Base-by-base conservation (phyloP, 345 rosid genomes). In the Eucalyptus fibrosa region DNA sequence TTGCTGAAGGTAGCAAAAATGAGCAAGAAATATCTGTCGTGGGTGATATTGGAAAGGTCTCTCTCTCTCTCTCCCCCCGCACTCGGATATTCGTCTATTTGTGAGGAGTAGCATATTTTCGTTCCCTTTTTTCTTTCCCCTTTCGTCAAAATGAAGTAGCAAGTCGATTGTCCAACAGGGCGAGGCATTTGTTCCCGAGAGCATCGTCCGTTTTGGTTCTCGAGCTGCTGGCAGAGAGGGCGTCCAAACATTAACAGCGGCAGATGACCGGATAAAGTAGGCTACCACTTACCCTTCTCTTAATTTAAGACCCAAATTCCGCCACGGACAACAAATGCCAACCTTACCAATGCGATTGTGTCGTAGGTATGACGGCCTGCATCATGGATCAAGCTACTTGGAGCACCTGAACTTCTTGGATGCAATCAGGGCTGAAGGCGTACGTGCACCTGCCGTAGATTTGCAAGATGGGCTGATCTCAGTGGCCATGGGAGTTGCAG, bases 401-500 rank as follows among this genome's bases (percentile, higher is more conserved):
- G 99, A 97, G 91, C 99, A 97, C 92, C 95, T 97, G 45, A 92
- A 90, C 91, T 97, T 97, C 92, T 92, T 95, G 92, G 92, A 93
- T 80, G 96, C 98, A 72, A 87, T 95, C 53, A 93, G 95, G 90
- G 94, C 93, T 23, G 89, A 92, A 90, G 96, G 92, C 5, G 91
- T 45, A 30, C 86, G 91, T 87, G 92, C 91, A 89, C 96, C 96
- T 7, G 95, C 95, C 7, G 97, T 97, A 65, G 96, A 93, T 92
- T 91, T 97, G 94, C 95, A 93, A 72, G 99, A 98, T 86, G 99
- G 99, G 83, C 90, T 98, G 94, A 91, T 98, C 89, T 95, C 99
- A 44, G 98, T 98, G 81, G 99, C 99, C 28, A 97, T 98, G 2
- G 99, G 99, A 92, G 98, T 97, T 91, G 99, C 99, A 85, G 99